Conservation (phyloP, 495 filamentous ascomycete species). For the Neurospora africana region DNA sequence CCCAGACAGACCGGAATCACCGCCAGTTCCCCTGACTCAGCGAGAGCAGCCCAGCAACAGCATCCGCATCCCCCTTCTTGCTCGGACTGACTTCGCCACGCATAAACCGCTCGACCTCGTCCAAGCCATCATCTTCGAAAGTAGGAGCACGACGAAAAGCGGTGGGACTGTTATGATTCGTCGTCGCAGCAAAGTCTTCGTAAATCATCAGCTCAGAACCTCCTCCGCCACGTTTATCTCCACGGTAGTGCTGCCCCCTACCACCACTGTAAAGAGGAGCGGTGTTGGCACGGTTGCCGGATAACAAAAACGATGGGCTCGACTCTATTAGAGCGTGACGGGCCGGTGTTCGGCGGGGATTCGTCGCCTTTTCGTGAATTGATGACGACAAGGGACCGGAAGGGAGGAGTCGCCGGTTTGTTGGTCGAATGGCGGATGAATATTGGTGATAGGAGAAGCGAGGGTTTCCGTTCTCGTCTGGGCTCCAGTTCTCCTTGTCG, state of each 20-base stretch:
- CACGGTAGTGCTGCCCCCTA: not conserved
- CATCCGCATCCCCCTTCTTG: conserved; percentile 59
- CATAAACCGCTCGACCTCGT: conserved; percentile 64
- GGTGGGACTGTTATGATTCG: not conserved
- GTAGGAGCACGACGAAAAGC: not conserved
- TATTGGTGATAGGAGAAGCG: conserved; percentile 14
- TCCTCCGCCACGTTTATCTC: conserved; percentile 1
- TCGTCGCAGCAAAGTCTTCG: conserved; percentile 21
- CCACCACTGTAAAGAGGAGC: conserved; percentile 10
- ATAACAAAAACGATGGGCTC: conserved; percentile 10
- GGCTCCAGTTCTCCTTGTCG: conserved; percentile 89
- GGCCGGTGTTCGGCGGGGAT: conserved; percentile 27
- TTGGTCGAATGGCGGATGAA: not conserved
- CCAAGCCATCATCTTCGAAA: conserved; percentile 9
- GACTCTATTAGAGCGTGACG: conserved; percentile 21
- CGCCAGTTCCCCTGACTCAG: conserved; percentile 52
- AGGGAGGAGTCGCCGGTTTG: conserved; percentile 14
- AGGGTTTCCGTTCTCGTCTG: conserved; percentile 38
- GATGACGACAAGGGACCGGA: not conserved
- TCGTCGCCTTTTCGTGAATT: conserved; percentile 6
- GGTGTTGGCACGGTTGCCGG: conserved; percentile 23
- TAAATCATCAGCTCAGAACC: conserved; percentile 25
- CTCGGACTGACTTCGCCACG: conserved; percentile 46
- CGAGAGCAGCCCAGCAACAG: conserved; percentile 65
- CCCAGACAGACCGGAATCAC: conserved; percentile 11